These are phyloP conservation scores for Rhizodiscina lignyota DNA, from an alignment of 495 filamentous ascomycete species.

Conservation along the genomic window DNA sequence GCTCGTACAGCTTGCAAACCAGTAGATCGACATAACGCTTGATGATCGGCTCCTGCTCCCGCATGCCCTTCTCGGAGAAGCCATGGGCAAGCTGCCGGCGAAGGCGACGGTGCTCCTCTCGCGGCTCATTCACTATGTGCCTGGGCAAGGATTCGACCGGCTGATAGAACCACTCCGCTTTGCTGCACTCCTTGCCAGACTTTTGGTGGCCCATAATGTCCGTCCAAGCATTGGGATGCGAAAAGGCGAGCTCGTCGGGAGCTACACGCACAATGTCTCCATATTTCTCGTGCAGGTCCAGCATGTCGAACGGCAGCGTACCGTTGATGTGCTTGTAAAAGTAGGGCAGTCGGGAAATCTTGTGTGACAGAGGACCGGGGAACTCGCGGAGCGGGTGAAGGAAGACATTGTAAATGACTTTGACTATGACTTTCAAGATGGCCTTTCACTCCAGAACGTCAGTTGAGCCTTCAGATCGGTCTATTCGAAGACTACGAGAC, in stretches of 20 bases:
- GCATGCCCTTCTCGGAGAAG: slow-evolving; percentile 4
- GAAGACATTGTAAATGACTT: slow-evolving; percentile 51
- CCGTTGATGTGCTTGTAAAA: too few species aligned
- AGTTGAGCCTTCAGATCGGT: too few species aligned
- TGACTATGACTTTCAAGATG: too few species aligned
- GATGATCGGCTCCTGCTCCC: slow-evolving; percentile 4
- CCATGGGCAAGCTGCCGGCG: slow-evolving; percentile 3
- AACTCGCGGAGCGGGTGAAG: neutral
- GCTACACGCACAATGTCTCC: slow-evolving; percentile 1
- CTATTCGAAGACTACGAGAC: too few species aligned
- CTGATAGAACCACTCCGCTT: neutral
- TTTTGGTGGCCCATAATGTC: slow-evolving; percentile 2
- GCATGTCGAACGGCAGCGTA: neutral
- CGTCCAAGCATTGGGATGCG: slow-evolving; percentile 1
- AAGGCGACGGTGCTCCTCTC: neutral
- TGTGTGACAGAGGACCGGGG: too few species aligned
- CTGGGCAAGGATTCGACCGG: neutral
- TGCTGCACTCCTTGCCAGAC: neutral
- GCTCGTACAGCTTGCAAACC: neutral
- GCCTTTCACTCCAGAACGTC: too few species aligned
- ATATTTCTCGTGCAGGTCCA: slow-evolving; percentile 2
- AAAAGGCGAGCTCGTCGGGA: slow-evolving; percentile 1
- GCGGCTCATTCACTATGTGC: neutral
- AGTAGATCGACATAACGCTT: slow-evolving; percentile 2
- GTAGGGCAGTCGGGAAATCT: too few species aligned